Base-by-base conservation (phyloP, 345 rosid species). In the Corchorus olitorius region DNA sequence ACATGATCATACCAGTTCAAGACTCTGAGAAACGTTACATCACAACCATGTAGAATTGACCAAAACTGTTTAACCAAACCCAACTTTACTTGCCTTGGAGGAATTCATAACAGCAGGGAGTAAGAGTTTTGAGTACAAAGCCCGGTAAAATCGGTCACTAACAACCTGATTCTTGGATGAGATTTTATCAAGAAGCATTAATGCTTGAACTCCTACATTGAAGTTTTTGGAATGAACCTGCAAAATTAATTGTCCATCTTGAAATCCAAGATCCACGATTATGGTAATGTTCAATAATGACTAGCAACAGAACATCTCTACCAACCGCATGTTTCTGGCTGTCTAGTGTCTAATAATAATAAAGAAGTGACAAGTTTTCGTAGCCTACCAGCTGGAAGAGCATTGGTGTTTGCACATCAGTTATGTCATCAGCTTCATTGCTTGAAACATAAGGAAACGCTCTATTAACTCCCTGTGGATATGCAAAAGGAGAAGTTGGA, bases 371-470 rank as follows among this genome's bases (percentile, higher is more conserved):
- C 4, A 70, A 53, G 61, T 46, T 67, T 27, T 39, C n/a, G 37
- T 69, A 64, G 72, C 80, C 75, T 86, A 94, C 98, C 93, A 94
- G 75, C 75, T 87, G 88, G 87, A 96, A 96, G 76, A 96, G 98
- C 88, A 89, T 84, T 14, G 97, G 98, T 72, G 95, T 94, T 83
- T 96, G 94, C 37, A 79, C 79, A 83, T 93, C 98, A 85, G 92
- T 85, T 78, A 96, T 83, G 81, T 87, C 97, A 84, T 94, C 97
- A 16, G 92, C 97, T 84, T 92, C 99, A 70, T 81, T 79, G 74
- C 90, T 85, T 72, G 93, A 91, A 85, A 96, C 99, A 78, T 83
- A 96, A 62, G 99, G 99, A 88, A 96, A 93, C 78, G 97, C 99
- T 81, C 99, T 87, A 84, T 96, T 96, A 77, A 93, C 88, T 75